Percentiles rank a stretch among this genome's conserved stretches.
These are phyloP conservation scores for Pyrenochaeta sp. DNA, from an alignment of 2,329 filamentous ascomycete genomes.

Conservation along the genomic window DNA sequence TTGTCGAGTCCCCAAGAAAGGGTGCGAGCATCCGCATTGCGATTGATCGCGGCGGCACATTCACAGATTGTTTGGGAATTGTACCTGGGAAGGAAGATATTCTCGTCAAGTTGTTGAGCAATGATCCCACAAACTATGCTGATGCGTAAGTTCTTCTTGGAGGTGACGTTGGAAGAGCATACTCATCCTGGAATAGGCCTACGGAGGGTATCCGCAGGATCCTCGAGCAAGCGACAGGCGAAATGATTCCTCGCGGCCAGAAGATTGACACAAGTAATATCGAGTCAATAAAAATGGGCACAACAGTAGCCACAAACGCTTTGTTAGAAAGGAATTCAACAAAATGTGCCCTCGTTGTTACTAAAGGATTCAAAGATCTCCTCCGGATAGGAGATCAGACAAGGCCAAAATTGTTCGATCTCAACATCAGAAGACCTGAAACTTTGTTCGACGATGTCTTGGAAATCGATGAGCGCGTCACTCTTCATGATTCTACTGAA, in stretches of 20 bases:
- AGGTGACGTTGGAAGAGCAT: background rate
- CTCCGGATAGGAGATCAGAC: conserved; percentile 34
- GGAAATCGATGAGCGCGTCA: conserved; percentile 33
- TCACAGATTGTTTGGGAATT: conserved; percentile 34
- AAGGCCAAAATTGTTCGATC: conserved; percentile 32
- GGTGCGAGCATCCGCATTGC: conserved; percentile 21
- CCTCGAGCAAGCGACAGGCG: conserved; percentile 26
- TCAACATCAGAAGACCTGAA: conserved; percentile 28
- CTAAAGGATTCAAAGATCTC: conserved; percentile 28
- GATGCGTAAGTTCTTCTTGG: conserved; percentile 23
- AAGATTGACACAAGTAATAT: conserved; percentile 28
- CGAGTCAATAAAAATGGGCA: conserved; percentile 29
- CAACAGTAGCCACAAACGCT: conserved; percentile 34
- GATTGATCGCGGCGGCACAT: conserved; percentile 39
- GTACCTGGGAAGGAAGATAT: conserved; percentile 30
- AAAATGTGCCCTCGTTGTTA: conserved; percentile 23
- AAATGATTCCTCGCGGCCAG: conserved; percentile 23
- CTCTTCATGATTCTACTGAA: conserved; percentile 28
- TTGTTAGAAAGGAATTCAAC: conserved; percentile 26
- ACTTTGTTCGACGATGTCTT: conserved; percentile 25
- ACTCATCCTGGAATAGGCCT: too few species aligned
- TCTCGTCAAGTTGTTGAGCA: conserved; percentile 38
- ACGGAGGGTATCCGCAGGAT: conserved; percentile 43
- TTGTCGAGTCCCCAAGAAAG: conserved; percentile 8
- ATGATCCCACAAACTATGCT: conserved; percentile 38